A percentile compares a stretch with the other conserved stretches of the same genome.
Evolutionary conservation across 2,329 filamentous ascomycete genomes (phyloP).

Genomic region (Zalaria sp.): DNA sequence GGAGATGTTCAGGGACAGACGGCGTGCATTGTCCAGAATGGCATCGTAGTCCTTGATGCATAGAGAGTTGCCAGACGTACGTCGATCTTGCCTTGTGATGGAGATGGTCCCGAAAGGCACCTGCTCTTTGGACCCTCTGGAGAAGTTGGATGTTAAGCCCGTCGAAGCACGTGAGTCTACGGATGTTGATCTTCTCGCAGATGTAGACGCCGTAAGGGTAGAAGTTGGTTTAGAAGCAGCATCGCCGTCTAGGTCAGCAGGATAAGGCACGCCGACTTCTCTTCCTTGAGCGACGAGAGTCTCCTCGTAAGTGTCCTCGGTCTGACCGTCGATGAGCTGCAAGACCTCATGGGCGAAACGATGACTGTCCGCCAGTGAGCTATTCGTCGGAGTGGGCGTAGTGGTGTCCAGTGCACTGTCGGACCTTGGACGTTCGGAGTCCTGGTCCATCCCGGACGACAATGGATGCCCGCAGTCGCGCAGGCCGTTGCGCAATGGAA

Average conservation of each 20-base stretch:
- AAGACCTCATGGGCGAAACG: slow-evolving; percentile 1
- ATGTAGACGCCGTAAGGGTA: slow-evolving; percentile 2
- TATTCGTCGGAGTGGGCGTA: slow-evolving; percentile 6
- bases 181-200: slow-evolving; percentile 15
- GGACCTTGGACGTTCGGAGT: slow-evolving; percentile 1
- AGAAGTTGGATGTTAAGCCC: slow-evolving; percentile 17
- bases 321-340: neutral
- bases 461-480: too few species aligned
- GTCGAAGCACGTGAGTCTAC: slow-evolving; percentile 19
- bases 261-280: slow-evolving; percentile 1
- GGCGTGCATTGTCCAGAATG: slow-evolving; percentile 14
- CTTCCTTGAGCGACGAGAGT: neutral
- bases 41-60: slow-evolving; percentile 20
- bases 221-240: neutral
- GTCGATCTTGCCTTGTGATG: slow-evolving; percentile 3
- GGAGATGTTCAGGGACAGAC: slow-evolving; percentile 15
- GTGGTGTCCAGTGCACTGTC: slow-evolving; percentile 5
- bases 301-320: slow-evolving; percentile 2
- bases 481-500: too few species aligned
- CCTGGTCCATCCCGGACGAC: neutral
- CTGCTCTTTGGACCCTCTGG: slow-evolving; percentile 16
- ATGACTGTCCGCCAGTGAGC: neutral
- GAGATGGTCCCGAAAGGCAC: neutral
- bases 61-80: slow-evolving; percentile 12
- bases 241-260: neutral